Evolutionary conservation across 441 rosid species (phyloP), one percentile per base, ranked within the genome.

Genomic region (Syzygium syzygioides): DNA sequence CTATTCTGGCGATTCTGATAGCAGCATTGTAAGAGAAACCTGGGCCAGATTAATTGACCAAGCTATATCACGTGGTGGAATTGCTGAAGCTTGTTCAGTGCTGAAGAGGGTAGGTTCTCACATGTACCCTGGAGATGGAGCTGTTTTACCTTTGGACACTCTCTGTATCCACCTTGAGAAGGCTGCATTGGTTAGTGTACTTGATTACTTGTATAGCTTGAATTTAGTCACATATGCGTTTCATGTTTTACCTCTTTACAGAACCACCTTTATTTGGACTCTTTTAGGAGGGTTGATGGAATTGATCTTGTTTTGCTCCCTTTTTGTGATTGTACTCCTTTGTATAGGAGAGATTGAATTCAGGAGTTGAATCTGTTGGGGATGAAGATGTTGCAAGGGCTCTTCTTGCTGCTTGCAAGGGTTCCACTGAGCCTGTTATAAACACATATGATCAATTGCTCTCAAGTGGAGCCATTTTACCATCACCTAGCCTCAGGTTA

Each of bases 121-220:
- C 86, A 88, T 93, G 59, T 97, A 98, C 92, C 99, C 98, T 86
- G 99, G 99, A 66, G 98, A 96, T 92, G 99, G 99, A 87, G 95
- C 96, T 88, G 92, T 96, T 91, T 93, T 96, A 91, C 99, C 99
- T 26, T 92, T 96, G 87, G 99, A 97, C 79, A 93, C 95, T 89
- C 86, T 96, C 26, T 97, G 99, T 91, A 98, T 97, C 89, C 99
- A 97, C 92, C 96, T 98, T 62, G 99, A 98, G 96, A 98, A 96
- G 92, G 97, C 99, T 89, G 96, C 98, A 41, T 68, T 94, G 98
- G 99, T 98, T 93, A 85, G 89, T 90, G 85, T 59, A 79, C 76
- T 56, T 88, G 17, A 85, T 68, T 85, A 55, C 53, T 85, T 87
- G 28, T 56, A 20, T 86, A 59, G 23, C 37, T 66, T 89, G 89